Evolutionary conservation across 441 rosid genomes (phyloP).

Genomic region (Erodium trifolium): DNA sequence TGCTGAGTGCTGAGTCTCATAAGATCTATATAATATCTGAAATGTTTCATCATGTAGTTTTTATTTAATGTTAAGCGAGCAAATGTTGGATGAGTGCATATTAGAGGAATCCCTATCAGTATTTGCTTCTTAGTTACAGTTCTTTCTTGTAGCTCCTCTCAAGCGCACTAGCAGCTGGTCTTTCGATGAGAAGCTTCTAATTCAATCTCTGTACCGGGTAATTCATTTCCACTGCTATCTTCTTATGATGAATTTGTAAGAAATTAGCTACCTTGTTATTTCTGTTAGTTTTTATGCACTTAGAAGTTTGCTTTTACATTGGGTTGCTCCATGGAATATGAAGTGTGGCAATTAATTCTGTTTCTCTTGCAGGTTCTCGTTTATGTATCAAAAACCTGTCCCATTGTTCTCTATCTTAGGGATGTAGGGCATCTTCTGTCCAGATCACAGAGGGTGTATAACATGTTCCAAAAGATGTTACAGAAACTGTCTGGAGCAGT

Average conservation of each 20-base stretch:
- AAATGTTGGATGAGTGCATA: neutral
- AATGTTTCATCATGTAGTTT: neutral
- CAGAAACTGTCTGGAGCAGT: constrained; percentile 58
- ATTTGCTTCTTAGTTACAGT: neutral
- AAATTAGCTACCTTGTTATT: neutral
- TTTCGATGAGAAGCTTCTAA: constrained; percentile 76
- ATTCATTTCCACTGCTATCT: neutral
- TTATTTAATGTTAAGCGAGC: neutral
- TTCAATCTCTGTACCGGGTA: constrained; percentile 84
- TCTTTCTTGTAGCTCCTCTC: constrained; percentile 38
- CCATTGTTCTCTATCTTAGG: constrained; percentile 67
- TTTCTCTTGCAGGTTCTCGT: constrained; percentile 49
- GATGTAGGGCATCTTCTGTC: constrained; percentile 56
- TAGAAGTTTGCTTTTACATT: neutral
- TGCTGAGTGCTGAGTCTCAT: neutral
- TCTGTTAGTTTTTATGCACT: neutral
- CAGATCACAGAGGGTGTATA: constrained; percentile 60
- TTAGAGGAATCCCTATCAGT: neutral
- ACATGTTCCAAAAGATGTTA: constrained; percentile 65
- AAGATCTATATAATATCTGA: neutral
- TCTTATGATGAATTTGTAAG: neutral
- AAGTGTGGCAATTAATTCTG: neutral
- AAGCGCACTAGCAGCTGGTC: constrained; percentile 69
- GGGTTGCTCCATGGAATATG: constrained; percentile 1
- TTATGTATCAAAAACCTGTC: constrained; percentile 62